Conservation (phyloP, 2,329 filamentous ascomycete species). For the Talaromyces funiculosus region DNA sequence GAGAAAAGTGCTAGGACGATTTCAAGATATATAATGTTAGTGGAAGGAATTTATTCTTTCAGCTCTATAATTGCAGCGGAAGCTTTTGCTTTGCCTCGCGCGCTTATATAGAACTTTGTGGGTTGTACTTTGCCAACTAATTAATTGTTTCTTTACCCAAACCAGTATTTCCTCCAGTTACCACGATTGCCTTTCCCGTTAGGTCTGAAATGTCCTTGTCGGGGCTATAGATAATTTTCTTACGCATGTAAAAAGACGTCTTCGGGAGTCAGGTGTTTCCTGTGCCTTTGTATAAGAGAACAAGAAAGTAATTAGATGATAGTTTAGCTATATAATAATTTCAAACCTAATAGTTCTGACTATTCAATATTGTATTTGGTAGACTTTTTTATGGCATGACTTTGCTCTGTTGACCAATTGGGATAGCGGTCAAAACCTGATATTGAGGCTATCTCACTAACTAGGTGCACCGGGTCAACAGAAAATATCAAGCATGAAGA, state of each 20-base stretch:
- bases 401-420: too few species aligned
- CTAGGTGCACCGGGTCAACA: too few species aligned
- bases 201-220: conserved; percentile 43
- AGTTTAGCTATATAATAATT: background rate
- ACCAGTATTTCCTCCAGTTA: conserved; percentile 42
- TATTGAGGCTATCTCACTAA: too few species aligned
- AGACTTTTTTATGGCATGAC: too few species aligned
- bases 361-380: background rate
- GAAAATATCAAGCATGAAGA: too few species aligned
- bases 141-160: conserved; percentile 29
- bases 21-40: background rate
- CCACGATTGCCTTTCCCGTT: conserved; percentile 46
- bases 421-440: too few species aligned
- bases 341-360: background rate
- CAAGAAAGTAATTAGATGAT: background rate
- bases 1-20: background rate
- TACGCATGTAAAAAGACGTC: conserved; percentile 20
- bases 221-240: conserved; percentile 23
- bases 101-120: background rate
- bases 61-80: background rate
- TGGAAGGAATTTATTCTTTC: background rate
- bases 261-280: background rate
- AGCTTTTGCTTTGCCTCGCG: background rate
- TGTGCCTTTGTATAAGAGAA: background rate
- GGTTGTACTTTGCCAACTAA: conserved; percentile 1